These are phyloP conservation scores for Panicum miliaceum DNA, from an alignment of 176 grass and related monocot genomes.

Conservation along the genomic window DNA sequence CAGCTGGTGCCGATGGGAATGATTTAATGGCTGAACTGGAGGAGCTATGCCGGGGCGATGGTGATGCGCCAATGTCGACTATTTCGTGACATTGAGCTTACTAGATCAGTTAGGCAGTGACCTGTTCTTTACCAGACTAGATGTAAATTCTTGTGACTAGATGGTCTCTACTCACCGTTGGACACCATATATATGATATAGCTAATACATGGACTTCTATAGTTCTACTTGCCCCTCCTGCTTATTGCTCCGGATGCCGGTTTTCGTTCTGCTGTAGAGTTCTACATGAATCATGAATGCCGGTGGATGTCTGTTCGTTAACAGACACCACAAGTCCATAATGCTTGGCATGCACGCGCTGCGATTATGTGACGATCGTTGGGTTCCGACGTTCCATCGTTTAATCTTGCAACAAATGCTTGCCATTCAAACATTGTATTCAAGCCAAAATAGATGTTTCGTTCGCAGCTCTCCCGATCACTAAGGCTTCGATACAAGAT, in stretches of 20 bases:
- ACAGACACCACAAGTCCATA: too few species aligned
- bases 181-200: slow-evolving; percentile 52
- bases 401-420: background rate
- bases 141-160: slow-evolving; percentile 56
- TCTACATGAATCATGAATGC: background rate
- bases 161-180: slow-evolving; percentile 35
- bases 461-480: too few species aligned
- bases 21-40: slow-evolving; percentile 82
- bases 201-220: slow-evolving; percentile 41
- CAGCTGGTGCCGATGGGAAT: slow-evolving; percentile 37
- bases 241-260: background rate
- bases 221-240: background rate
- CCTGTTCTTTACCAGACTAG: slow-evolving; percentile 60
- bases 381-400: background rate
- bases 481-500: background rate
- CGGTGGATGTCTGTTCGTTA: background rate
- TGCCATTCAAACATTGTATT: background rate
- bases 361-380: background rate
- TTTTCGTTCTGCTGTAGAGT: too few species aligned
- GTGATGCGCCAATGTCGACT: slow-evolving; percentile 49
- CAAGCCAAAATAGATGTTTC: too few species aligned
- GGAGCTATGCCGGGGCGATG: slow-evolving; percentile 60
- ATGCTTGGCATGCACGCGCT: background rate
- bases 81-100: slow-evolving; percentile 57
- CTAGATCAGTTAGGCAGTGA: slow-evolving; percentile 52